These are phyloP conservation scores for Magnusiomyces sp. DNA, from an alignment of 1,139 yeast genomes.

Conservation along the genomic window DNA sequence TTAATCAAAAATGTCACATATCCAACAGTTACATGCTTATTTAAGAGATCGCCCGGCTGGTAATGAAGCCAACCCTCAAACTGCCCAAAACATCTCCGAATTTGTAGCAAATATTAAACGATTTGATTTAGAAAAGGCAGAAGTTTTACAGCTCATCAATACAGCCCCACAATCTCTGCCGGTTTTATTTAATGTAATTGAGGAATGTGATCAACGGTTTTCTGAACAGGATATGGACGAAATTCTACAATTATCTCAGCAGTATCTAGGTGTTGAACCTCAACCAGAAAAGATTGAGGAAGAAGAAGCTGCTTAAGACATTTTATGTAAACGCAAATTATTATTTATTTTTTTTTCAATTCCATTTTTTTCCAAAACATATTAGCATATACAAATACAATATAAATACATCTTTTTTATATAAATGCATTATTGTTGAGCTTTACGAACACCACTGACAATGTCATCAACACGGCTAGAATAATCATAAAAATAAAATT, in stretches of 20 bases:
- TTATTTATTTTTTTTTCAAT: slow-evolving; percentile 12
- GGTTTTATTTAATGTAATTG: slow-evolving; percentile 68
- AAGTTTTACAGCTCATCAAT: slow-evolving; percentile 76
- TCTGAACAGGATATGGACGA: slow-evolving; percentile 51
- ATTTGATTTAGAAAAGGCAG: slow-evolving; percentile 67
- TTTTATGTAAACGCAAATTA: slow-evolving; percentile 9
- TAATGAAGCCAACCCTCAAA: slow-evolving; percentile 31
- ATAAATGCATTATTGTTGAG: slow-evolving; percentile 14
- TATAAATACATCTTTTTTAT: no score
- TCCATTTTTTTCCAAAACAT: slow-evolving; percentile 4
- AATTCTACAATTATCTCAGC: slow-evolving; percentile 44
- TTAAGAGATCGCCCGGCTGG: slow-evolving; percentile 41
- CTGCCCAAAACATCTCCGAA: slow-evolving; percentile 42
- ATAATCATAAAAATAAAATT: no score
- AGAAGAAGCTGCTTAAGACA: not conserved
- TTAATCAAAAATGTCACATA: slow-evolving; percentile 1
- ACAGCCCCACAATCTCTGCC: slow-evolving; percentile 73
- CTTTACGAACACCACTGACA: slow-evolving; percentile 83
- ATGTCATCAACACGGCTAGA: slow-evolving; percentile 87
- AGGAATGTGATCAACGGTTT: slow-evolving; percentile 85
- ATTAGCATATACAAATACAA: slow-evolving; percentile 1
- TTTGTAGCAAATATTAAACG: slow-evolving; percentile 42
- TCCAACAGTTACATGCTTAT: slow-evolving; percentile 36
- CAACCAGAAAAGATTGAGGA: slow-evolving; percentile 7
- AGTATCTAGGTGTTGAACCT: slow-evolving; percentile 31